Percentiles rank a stretch among this genome's conserved stretches.
Evolutionary conservation across 768 basidiomycete species (phyloP).

Genomic region (Serendipita indica): DNA sequence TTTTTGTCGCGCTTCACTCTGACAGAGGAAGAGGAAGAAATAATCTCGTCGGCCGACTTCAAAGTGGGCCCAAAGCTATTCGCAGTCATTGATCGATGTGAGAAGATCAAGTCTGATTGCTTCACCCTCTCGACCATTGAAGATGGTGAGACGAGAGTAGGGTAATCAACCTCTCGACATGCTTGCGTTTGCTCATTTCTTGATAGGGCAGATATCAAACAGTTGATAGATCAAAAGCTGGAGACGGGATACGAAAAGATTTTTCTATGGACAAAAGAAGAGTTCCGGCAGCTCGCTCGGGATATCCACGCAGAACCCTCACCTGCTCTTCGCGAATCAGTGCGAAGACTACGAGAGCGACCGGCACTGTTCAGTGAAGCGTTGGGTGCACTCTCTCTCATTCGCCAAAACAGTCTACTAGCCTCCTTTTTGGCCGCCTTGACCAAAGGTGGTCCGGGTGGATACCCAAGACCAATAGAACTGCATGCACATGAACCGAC

Average conservation of each 20-base stretch:
- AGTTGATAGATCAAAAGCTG: slow-evolving; percentile 60
- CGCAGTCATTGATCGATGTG: slow-evolving; percentile 72
- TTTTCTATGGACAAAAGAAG: slow-evolving; percentile 67
- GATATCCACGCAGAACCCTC: slow-evolving; percentile 61
- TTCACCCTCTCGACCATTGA: slow-evolving; percentile 75
- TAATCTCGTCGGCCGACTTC: slow-evolving; percentile 64
- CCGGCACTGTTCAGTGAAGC: slow-evolving; percentile 60
- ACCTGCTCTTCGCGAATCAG: slow-evolving; percentile 49
- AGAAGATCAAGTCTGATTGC: slow-evolving; percentile 71
- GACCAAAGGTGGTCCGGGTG: slow-evolving; percentile 74
- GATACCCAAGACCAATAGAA: slow-evolving; percentile 84
- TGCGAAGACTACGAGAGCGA: slow-evolving; percentile 56
- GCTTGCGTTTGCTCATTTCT: too few species aligned
- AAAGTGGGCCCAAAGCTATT: slow-evolving; percentile 65
- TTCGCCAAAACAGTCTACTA: slow-evolving; percentile 66
- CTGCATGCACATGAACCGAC: slow-evolving; percentile 95
- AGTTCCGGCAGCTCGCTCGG: slow-evolving; percentile 65
- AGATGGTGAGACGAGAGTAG: slow-evolving; percentile 60
- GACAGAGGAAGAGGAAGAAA: slow-evolving; percentile 50
- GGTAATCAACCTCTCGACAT: slow-evolving; percentile 30
- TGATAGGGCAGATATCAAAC: slow-evolving; percentile 74
- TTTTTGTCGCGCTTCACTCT: slow-evolving; percentile 85
- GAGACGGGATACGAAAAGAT: slow-evolving; percentile 88
- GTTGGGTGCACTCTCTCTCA: slow-evolving; percentile 58
- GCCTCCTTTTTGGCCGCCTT: slow-evolving; percentile 75